These are phyloP conservation scores for Microcera coccophila DNA, from an alignment of 2,329 filamentous ascomycete genomes.

Conservation along the genomic window DNA sequence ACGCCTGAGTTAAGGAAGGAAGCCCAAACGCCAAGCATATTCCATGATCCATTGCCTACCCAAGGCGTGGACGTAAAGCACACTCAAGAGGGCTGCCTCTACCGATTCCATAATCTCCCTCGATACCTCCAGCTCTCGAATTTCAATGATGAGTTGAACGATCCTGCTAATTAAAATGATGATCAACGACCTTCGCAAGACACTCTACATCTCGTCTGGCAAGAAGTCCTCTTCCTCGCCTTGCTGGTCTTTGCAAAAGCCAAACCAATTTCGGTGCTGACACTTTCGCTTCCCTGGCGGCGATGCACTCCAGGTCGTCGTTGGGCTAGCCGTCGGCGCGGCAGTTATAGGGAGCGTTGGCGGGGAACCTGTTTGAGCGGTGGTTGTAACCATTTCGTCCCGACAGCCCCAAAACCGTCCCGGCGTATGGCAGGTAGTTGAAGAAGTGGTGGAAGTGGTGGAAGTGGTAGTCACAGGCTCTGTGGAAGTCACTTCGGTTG, in stretches of 20 bases:
- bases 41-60: too few relatives aligned
- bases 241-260: slow-evolving; percentile 39
- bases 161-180: slow-evolving; percentile 1
- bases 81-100: too few relatives aligned
- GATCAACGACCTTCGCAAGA: neutral
- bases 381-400: slow-evolving; percentile 37
- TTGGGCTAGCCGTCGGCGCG: slow-evolving; percentile 29
- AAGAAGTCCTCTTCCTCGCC: slow-evolving; percentile 19
- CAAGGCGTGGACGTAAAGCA: too few relatives aligned
- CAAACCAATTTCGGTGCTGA: slow-evolving; percentile 38
- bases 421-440: slow-evolving; percentile 45
- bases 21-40: too few relatives aligned
- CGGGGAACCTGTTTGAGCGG: slow-evolving; percentile 32
- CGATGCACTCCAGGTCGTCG: slow-evolving; percentile 21
- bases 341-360: slow-evolving; percentile 27
- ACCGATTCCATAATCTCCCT: too few relatives aligned
- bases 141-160: too few relatives aligned
- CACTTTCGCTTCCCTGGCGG: slow-evolving; percentile 32
- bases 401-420: slow-evolving; percentile 56
- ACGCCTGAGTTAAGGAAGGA: too few relatives aligned
- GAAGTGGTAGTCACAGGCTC: slow-evolving; percentile 24
- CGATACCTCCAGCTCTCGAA: too few relatives aligned
- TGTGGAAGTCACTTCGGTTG: slow-evolving; percentile 25
- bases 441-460: slow-evolving; percentile 29
- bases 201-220: slow-evolving; percentile 32